Evolutionary conservation across 2,329 filamentous ascomycete species (phyloP), one percentile per base, ranked within the genome.

Genomic region (Clonostachys rosea): DNA sequence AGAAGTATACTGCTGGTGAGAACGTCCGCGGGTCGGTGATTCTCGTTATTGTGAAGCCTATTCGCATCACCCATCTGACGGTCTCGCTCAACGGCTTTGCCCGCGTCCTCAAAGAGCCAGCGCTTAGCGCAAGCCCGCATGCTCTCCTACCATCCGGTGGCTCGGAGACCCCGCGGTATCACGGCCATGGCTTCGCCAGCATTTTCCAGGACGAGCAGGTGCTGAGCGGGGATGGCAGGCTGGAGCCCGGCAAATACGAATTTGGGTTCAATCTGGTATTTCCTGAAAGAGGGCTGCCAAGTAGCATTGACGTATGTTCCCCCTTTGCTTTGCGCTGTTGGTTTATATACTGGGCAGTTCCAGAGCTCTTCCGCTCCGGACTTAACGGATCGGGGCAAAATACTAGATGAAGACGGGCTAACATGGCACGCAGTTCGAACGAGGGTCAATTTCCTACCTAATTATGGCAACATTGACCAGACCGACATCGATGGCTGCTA

Each of bases 361-460:
- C 37, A 43, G 12, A 14, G 30, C 20, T 35, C n/a, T 11, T 5
- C 24, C 9, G 24, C 24, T 10, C 24, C 24, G 12, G 14, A 18
- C 30, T 42, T 17, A 36, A 13, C 3, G 4, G 11, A 9, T 34
- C 35, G 6, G 4, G 30, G 13, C 30, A 24, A 30, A 30, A 10
- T 30, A 30, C 24, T 30, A 30, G 24, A 10, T 30, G 24, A 10
- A 30, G 4, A 30, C 9, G 24, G 24, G 8, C 24, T 30, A 30
- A 30, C 24, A 30, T 10, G 24, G 24, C 24, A 30, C 42, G 10
- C 65, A 97, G 91, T 99, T 99, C 65, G 94, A 97, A 68, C 84
- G 92, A 61, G 94, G 94, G 35, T 91, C 89, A 3, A 89, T 99
- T 57, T 86, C 87, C 17, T 99, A 97, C 68, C 83, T 92, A 71